Evolutionary conservation across 2,329 filamentous ascomycete species (phyloP).

Genomic region (Paracoccidioides brasiliensis): DNA sequence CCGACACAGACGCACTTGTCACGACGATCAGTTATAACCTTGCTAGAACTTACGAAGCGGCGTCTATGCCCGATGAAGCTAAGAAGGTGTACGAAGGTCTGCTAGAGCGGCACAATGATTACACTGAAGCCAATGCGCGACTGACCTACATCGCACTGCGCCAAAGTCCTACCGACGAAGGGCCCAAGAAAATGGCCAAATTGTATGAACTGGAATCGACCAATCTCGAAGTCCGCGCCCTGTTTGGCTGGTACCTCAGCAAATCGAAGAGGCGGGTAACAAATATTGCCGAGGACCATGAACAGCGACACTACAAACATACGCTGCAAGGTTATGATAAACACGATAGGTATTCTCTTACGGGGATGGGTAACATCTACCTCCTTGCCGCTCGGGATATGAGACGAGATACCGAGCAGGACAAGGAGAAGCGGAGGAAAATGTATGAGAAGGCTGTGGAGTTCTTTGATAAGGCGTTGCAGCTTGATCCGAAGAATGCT

Average conservation of each 20-base stretch:
- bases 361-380: conserved; percentile 95
- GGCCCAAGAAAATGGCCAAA: conserved; percentile 71
- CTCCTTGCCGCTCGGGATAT: conserved; percentile 83
- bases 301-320: conserved; percentile 92
- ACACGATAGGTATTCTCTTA: conserved; percentile 91
- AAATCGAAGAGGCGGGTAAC: conserved; percentile 70
- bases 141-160: conserved; percentile 81
- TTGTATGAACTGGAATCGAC: conserved; percentile 71
- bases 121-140: conserved; percentile 79
- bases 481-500: conserved; percentile 87
- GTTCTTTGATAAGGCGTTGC: conserved; percentile 94
- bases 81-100: conserved; percentile 79
- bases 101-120: conserved; percentile 72
- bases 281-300: conserved; percentile 76
- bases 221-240: conserved; percentile 79
- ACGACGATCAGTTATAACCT: conserved; percentile 97
- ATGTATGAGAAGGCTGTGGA: conserved; percentile 87
- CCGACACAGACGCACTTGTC: conserved; percentile 81
- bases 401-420: conserved; percentile 75
- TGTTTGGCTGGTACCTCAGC: conserved; percentile 93
- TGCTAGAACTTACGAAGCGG: conserved; percentile 80
- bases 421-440: conserved; percentile 79
- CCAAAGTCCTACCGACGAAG: conserved; percentile 69
- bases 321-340: conserved; percentile 91
- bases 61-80: conserved; percentile 67